Percentiles rank a stretch among this genome's conserved stretches.
Evolutionary conservation across 441 rosid genomes (phyloP).

Genomic region (Raphanus hybrid): DNA sequence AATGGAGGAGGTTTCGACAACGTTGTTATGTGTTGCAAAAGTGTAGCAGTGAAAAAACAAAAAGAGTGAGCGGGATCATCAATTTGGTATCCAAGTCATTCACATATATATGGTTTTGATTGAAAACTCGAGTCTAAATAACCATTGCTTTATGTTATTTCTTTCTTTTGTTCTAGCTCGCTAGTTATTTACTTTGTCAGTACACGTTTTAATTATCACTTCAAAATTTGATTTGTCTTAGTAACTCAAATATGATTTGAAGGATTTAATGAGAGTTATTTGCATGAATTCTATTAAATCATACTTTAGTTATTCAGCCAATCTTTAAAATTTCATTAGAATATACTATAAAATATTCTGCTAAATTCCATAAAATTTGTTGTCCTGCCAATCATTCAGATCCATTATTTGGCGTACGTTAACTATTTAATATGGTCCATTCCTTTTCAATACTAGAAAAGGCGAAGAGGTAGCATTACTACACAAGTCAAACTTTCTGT

Average conservation of each 20-base stretch:
- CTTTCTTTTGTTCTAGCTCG: not conserved
- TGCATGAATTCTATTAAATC: not conserved
- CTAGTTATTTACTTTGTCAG: not conserved
- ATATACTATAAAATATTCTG: not conserved
- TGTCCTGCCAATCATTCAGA: not conserved
- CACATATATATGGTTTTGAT: not conserved
- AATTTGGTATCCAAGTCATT: not conserved
- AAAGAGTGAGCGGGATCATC: not conserved
- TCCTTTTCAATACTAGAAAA: not conserved
- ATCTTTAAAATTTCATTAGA: not conserved
- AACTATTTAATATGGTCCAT: not conserved
- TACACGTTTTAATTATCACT: not conserved
- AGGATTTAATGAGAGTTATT: not conserved
- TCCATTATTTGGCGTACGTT: not conserved
- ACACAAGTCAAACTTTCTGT: constrained; percentile 30
- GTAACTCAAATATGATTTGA: not conserved
- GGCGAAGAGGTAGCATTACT: not conserved
- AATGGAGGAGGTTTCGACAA: constrained; percentile 17
- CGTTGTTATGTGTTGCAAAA: constrained; percentile 14
- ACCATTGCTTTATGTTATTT: not conserved
- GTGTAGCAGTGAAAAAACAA: constrained; percentile 19
- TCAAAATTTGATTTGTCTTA: not conserved
- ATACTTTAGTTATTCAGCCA: not conserved
- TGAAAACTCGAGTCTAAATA: not conserved
- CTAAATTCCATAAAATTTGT: not conserved